Percentiles rank a stretch among this genome's conserved stretches.
phyloP scores from a whole-genome alignment of 768 basidiomycete genomes.

The Goffeauzyma gilvescens region DNA sequence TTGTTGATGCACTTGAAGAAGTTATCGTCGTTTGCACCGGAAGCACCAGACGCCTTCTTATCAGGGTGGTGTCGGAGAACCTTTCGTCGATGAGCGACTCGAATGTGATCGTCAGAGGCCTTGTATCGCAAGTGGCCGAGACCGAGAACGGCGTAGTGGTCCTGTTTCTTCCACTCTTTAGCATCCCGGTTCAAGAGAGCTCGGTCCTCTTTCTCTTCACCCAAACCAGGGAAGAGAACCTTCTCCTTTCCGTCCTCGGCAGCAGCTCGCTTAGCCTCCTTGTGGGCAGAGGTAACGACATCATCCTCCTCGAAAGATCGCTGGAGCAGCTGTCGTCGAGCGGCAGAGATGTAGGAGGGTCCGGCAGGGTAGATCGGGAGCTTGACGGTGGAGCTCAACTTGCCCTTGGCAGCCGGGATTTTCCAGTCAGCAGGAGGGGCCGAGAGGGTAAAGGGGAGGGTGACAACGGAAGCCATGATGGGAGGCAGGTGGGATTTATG shows the following conservation, averaged over 20 bases:
- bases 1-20: constrained; percentile 99
- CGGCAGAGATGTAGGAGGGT: constrained; percentile 65
- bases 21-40: constrained; percentile 78
- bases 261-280: constrained; percentile 33
- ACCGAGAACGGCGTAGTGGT: constrained; percentile 92
- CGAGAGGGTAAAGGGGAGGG: constrained; percentile 35
- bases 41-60: constrained; percentile 57
- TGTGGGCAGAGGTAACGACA: constrained; percentile 38
- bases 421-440: constrained; percentile 37
- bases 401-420: constrained; percentile 30
- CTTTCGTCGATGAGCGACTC: constrained; percentile 92
- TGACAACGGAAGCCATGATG: constrained; percentile 27
- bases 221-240: constrained; percentile 78
- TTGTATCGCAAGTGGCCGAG: constrained; percentile 72
- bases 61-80: constrained; percentile 98
- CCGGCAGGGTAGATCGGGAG: constrained; percentile 63
- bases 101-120: constrained; percentile 80
- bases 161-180: constrained; percentile 99
- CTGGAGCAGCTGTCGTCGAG: constrained; percentile 53
- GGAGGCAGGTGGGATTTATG: constrained; percentile 5
- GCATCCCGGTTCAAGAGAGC: constrained; percentile 63
- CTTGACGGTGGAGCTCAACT: constrained; percentile 33
- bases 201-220: constrained; percentile 64
- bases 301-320: constrained; percentile 73
- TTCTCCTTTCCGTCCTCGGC: constrained; percentile 38